phyloP scores from a whole-genome alignment of 768 basidiomycete species.

The Lactarius sp. region DNA sequence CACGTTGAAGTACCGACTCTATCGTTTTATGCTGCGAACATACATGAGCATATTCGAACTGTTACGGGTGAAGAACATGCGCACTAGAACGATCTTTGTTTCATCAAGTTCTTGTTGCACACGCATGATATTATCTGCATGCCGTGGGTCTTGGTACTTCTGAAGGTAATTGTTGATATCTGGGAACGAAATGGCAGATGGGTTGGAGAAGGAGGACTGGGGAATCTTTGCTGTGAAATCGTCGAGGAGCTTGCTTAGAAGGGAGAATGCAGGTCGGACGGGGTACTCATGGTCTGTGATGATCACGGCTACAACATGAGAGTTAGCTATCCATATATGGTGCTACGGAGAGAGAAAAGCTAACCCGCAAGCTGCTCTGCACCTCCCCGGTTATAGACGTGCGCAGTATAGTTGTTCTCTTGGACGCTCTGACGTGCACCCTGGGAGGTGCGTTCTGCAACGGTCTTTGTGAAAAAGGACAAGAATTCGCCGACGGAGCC shows the following conservation, averaged over 20 bases:
- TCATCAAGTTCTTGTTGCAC: constrained; percentile 98
- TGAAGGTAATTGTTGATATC: constrained; percentile 70
- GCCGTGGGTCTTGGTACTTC: constrained; percentile 95
- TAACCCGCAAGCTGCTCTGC: constrained; percentile 78
- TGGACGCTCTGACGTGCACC: constrained; percentile 92
- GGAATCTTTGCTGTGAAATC: constrained; percentile 84
- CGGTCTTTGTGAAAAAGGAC: constrained; percentile 90
- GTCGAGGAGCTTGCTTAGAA: constrained; percentile 88
- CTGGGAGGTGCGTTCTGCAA: constrained; percentile 78
- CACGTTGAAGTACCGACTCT: constrained; percentile 91
- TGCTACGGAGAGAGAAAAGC: constrained; percentile 27
- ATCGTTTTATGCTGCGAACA: constrained; percentile 91
- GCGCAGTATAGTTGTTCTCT: constrained; percentile 89
- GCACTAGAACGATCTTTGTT: constrained; percentile 94
- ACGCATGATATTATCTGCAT: constrained; percentile 97
- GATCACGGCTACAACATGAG: constrained; percentile 60
- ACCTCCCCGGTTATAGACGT: constrained; percentile 90
- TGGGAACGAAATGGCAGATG: constrained; percentile 68
- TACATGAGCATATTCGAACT: background rate
- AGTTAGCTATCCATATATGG: constrained; percentile 16
- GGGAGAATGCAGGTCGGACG: constrained; percentile 91
- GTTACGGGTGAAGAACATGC: constrained; percentile 30
- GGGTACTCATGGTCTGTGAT: constrained; percentile 97
- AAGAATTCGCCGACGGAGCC: constrained; percentile 88
- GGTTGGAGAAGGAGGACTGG: constrained; percentile 59